Conservation (phyloP, 805 yeast species). For the Saturnispora saitoi region DNA sequence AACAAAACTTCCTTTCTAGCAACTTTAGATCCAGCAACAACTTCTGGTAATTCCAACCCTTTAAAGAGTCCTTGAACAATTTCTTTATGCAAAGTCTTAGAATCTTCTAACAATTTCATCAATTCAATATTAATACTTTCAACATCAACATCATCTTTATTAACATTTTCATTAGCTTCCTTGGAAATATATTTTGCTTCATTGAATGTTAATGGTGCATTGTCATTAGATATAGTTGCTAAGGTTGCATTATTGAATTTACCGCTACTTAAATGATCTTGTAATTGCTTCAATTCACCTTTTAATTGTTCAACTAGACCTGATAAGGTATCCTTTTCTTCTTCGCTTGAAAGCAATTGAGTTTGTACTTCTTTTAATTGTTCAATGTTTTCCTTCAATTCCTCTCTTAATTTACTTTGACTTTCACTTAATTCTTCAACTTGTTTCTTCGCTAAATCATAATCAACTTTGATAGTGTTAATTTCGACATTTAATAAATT, state of each 20-base stretch:
- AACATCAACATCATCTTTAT: slow-evolving; percentile 32
- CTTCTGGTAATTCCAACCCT: slow-evolving; percentile 77
- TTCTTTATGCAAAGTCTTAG: slow-evolving; percentile 68
- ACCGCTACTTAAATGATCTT: slow-evolving; percentile 22
- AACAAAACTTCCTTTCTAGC: slow-evolving; percentile 86
- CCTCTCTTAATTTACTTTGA: slow-evolving; percentile 55
- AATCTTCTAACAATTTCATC: slow-evolving; percentile 60
- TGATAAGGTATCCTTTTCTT: slow-evolving; percentile 59
- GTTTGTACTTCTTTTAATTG: slow-evolving; percentile 55
- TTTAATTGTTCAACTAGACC: slow-evolving; percentile 49
- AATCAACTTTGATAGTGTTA: slow-evolving; percentile 43
- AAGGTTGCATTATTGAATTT: slow-evolving; percentile 12
- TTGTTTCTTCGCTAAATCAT: slow-evolving; percentile 48
- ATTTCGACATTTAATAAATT: slow-evolving; percentile 48
- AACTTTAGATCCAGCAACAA: slow-evolving; percentile 75
- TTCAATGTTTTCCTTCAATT: slow-evolving; percentile 51
- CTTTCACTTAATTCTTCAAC: slow-evolving; percentile 52
- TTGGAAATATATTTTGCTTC: slow-evolving; percentile 6
- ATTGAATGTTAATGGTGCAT: slow-evolving; percentile 13
- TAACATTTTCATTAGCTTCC: slow-evolving; percentile 12
- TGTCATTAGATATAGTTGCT: slow-evolving; percentile 10
- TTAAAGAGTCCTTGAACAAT: slow-evolving; percentile 79
- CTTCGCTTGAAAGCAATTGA: slow-evolving; percentile 48
- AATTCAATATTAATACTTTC: slow-evolving; percentile 71
- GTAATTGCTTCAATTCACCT: slow-evolving; percentile 29